These are phyloP conservation scores for Coemansia sp. DNA, from an alignment of 192 early-diverging fungal genomes.

Conservation along the genomic window DNA sequence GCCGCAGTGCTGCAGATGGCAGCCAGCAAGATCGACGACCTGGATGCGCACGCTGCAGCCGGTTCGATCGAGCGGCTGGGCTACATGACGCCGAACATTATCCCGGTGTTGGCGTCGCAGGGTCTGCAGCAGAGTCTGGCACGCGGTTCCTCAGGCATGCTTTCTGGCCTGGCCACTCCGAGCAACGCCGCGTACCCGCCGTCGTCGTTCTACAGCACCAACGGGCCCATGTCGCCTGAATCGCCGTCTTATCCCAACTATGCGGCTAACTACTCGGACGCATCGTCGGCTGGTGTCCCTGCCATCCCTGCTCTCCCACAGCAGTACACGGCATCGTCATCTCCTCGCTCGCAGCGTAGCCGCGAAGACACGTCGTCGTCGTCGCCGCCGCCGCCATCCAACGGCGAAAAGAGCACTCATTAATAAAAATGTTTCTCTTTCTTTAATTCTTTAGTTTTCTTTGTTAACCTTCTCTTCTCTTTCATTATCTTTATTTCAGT, in stretches of 20 bases:
- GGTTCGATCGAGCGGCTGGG: slow-evolving; percentile 53
- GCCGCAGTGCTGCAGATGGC: slow-evolving; percentile 39
- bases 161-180: slow-evolving; percentile 22
- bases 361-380: slow-evolving; percentile 9
- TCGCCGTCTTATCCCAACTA: background rate
- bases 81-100: slow-evolving; percentile 56
- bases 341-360: slow-evolving; percentile 20
- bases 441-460: background rate
- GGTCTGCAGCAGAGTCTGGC: slow-evolving; percentile 13
- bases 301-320: slow-evolving; percentile 21
- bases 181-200: background rate
- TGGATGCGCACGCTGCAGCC: slow-evolving; percentile 40
- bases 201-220: background rate
- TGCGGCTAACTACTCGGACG: background rate
- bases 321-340: slow-evolving; percentile 20
- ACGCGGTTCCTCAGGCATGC: slow-evolving; percentile 13
- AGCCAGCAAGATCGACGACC: slow-evolving; percentile 29
- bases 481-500: background rate
- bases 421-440: background rate
- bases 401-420: slow-evolving; percentile 13
- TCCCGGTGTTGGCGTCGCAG: slow-evolving; percentile 44
- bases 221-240: slow-evolving; percentile 15
- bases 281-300: slow-evolving; percentile 12
- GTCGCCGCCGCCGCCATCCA: background rate
- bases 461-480: slow-evolving; percentile 5